Percentiles rank a stretch among this genome's conserved stretches.
These are phyloP conservation scores for Avena atlantica DNA, from an alignment of 176 grass and related monocot genomes.

Conservation along the genomic window DNA sequence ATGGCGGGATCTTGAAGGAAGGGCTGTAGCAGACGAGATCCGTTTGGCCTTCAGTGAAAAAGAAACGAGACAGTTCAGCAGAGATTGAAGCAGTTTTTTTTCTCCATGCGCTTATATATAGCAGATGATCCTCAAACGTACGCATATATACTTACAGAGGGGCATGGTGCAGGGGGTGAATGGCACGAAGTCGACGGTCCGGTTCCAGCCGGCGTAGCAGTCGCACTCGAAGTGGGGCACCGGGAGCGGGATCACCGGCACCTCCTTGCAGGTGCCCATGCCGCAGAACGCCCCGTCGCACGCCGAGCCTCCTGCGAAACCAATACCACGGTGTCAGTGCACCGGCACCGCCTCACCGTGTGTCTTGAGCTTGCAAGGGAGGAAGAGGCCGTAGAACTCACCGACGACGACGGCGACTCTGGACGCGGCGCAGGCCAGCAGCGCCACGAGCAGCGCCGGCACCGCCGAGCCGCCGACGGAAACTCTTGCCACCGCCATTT, in stretches of 20 bases:
- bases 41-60: neutral
- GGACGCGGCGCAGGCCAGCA: neutral
- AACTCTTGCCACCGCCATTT: constrained; percentile 10
- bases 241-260: neutral
- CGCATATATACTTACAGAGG: constrained; percentile 13
- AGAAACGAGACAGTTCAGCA: neutral
- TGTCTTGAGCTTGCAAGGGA: neutral
- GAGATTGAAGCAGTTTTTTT: neutral
- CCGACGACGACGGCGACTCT: neutral
- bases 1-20: neutral
- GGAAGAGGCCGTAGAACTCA: neutral
- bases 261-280: constrained; percentile 37
- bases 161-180: constrained; percentile 33
- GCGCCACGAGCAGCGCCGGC: neutral
- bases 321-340: neutral
- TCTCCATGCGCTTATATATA: neutral
- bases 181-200: accelerated
- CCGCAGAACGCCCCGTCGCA: constrained; percentile 38
- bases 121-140: too few species aligned
- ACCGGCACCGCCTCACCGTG: neutral
- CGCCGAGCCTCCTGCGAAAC: neutral
- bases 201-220: constrained; percentile 40
- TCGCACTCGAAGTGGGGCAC: constrained; percentile 17
- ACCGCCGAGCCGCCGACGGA: neutral
- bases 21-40: neutral